Evolutionary conservation across 352 stramenopile species (phyloP), one percentile per base, ranked within the genome.

Genomic region (Globisporangium recalcitrans): DNA sequence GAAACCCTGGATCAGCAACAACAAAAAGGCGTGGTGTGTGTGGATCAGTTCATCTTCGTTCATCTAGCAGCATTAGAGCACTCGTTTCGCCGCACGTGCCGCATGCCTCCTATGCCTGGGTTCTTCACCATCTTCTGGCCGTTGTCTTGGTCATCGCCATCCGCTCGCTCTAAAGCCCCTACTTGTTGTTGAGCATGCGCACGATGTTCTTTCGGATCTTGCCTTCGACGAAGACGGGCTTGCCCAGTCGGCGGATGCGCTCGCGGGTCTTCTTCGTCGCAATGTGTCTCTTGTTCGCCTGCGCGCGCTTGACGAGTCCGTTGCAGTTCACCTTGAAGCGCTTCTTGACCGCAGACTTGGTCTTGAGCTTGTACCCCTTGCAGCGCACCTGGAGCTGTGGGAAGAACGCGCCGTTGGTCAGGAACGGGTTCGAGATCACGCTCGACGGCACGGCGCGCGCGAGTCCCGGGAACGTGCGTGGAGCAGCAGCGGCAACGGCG

Each of bases 151-250:
- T 1, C 38, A 19, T 38, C 36, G 32, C n/a, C n/a, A n/a, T n/a
- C n/a, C n/a, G n/a, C n/a, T n/a, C n/a, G n/a, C n/a, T n/a, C n/a
- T n/a, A n/a, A n/a, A n/a, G n/a, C n/a, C n/a, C n/a, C 47, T 48
- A 56, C 46, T 67, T 59, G 51, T 81, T 82, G 74, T 58, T 64
- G 21, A 93, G 74, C 84, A 93, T 88, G 13, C 63, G 68, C 51
- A 91, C 68, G 34, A 93, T 71, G 75, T 93, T 93, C 77, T 93
- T 93, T 64, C 79, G 80, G 69, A 93, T 88, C 68, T 93, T 71
- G 40, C 80, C 80, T 52, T 81, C 56, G 29, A 91, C 68, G 57
- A 88, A 85, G 24, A 89, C 82, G 19, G 81, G 60, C 71, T 93
- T 83, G 40, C 82, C 82, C 16, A 91, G 77, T 27, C 82, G 80